Base-by-base conservation (phyloP, 1,139 yeast species). In the Pichia sp. region DNA sequence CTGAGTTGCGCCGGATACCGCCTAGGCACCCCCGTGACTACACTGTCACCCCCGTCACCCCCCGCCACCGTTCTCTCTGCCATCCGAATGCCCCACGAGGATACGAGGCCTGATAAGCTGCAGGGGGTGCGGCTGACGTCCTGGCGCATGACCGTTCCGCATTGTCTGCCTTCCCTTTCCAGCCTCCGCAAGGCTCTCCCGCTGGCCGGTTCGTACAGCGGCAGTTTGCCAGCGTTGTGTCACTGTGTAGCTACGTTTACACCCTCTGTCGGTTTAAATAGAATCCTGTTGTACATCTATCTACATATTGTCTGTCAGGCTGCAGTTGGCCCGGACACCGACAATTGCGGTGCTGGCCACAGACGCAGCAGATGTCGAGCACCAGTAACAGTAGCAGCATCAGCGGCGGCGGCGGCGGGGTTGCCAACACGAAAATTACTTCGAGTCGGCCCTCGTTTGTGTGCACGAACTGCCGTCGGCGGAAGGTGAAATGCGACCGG, bases 401-500 rank as follows among this genome's bases (percentile, higher is more conserved):
- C 40, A 34, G n/a, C n/a, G 40, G 40, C n/a, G n/a, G n/a, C 4
- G 11, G n/a, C 19, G n/a, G 19, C 11, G 19, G 19, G 8, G 23
- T 19, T 19, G 30, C 26, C 31, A 42, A 15, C 29, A 8, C 10
- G 38, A 45, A 44, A 8, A n/a, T 42, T 6, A n/a, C 23, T 10
- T 19, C 16, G 46, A 54, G 68, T 31, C 34, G 34, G 36, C 62
- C 65, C 2, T 66, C 68, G 2, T 58, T 59, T 29, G 67, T 67
- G 8, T 66, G 70, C 40, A 49, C 59, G 3, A 61, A 60, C 26
- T 66, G 69, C 54, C 57, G 58, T 26, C 56, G 59, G 48, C 56
- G 62, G 48, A 66, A 66, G 53, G 61, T 64, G 44, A 64, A 76
- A 58, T 80, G 85, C 69, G 84, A 80, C 61, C 77, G 78, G 56